Evolutionary conservation across 2,329 filamentous ascomycete species (phyloP).

Genomic region (Alternaria angustiovoidea): DNA sequence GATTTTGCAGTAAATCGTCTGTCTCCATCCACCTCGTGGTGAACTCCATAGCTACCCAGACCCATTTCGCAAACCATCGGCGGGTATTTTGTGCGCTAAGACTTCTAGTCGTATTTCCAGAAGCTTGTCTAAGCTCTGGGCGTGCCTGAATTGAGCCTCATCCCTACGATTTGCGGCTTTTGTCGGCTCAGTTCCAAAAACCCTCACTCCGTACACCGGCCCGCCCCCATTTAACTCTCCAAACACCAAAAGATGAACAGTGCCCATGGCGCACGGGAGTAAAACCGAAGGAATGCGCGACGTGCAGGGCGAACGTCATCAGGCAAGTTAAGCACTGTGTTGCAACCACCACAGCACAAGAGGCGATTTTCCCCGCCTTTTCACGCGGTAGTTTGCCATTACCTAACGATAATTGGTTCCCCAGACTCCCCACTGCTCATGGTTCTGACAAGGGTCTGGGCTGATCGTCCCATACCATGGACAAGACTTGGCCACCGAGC

Average conservation of each 20-base stretch:
- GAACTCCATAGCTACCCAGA: constrained; percentile 6
- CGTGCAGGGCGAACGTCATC: background rate
- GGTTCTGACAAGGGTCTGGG: constrained; percentile 10
- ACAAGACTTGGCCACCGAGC: constrained; percentile 5
- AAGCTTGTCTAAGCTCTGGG: constrained; percentile 18
- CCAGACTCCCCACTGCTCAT: constrained; percentile 19
- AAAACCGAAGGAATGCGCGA: constrained; percentile 26
- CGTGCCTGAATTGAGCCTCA: constrained; percentile 24
- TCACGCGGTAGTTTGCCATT: constrained; percentile 7
- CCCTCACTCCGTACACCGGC: constrained; percentile 12
- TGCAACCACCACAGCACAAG: constrained; percentile 12
- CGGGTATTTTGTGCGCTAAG: constrained; percentile 12
- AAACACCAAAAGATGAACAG: constrained; percentile 17
- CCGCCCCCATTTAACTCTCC: background rate
- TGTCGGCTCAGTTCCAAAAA: constrained; percentile 24
- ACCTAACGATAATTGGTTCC: constrained; percentile 39
- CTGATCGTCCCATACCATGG: constrained; percentile 11
- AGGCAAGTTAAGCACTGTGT: background rate
- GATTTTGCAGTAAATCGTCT: background rate
- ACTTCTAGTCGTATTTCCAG: constrained; percentile 19
- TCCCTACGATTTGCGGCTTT: constrained; percentile 21
- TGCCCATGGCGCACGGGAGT: constrained; percentile 6
- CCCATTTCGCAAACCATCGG: constrained; percentile 20
- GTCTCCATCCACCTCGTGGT: constrained; percentile 3
- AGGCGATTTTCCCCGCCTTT: constrained; percentile 25